Conservation (phyloP, 2,329 filamentous ascomycete genomes). For the Chaetomiaceae sp. region DNA sequence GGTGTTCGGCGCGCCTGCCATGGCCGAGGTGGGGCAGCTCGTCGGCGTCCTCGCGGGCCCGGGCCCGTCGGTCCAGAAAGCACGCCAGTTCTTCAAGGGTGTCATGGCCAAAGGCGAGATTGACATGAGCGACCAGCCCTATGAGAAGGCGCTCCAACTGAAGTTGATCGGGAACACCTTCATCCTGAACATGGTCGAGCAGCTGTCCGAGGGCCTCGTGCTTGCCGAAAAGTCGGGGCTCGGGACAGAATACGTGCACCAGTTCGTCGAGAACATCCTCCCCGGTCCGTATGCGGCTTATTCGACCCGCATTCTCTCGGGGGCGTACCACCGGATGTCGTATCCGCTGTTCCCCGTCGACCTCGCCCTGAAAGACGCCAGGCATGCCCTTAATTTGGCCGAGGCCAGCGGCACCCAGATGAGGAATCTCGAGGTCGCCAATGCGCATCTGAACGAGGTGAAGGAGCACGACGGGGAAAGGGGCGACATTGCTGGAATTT, state of each 20-base stretch:
- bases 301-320: conserved; percentile 65
- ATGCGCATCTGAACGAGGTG: conserved; percentile 63
- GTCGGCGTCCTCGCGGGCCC: conserved; percentile 70
- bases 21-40: conserved; percentile 66
- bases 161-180: conserved; percentile 88
- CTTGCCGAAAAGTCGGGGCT: conserved; percentile 77
- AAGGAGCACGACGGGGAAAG: conserved; percentile 61
- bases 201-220: conserved; percentile 71
- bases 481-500: conserved; percentile 78
- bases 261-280: conserved; percentile 69
- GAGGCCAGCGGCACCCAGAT: conserved; percentile 56
- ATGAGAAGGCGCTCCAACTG: conserved; percentile 63
- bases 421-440: conserved; percentile 60
- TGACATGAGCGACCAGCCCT: conserved; percentile 64
- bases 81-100: conserved; percentile 65
- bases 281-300: conserved; percentile 73
- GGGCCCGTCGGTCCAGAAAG: conserved; percentile 53
- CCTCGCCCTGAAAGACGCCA: conserved; percentile 74
- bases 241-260: conserved; percentile 63
- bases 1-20: conserved; percentile 67
- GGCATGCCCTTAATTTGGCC: conserved; percentile 68
- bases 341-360: conserved; percentile 81
- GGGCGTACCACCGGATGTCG: conserved; percentile 71
- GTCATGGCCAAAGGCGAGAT: conserved; percentile 67
- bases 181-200: conserved; percentile 75